Evolutionary conservation across 2,329 filamentous ascomycete species (phyloP).

Genomic region (Calonectria multiphialidica): DNA sequence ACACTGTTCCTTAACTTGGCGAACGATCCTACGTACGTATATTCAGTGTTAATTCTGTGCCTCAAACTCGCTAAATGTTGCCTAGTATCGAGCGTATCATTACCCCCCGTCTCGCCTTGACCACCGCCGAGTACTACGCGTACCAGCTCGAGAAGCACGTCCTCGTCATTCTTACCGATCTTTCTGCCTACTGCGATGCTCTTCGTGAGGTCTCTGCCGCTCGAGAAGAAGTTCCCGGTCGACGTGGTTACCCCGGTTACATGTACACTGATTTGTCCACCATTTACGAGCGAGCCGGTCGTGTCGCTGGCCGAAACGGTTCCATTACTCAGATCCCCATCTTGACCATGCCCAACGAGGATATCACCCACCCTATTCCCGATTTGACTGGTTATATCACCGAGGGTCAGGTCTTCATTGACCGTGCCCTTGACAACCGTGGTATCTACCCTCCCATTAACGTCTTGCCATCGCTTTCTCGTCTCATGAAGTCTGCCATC

Average conservation of each 20-base stretch:
- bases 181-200: constrained; percentile 98
- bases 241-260: constrained; percentile 99
- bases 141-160: constrained; percentile 99
- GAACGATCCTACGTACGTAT: constrained; percentile 93
- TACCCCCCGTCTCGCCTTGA: constrained; percentile 96
- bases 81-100: constrained; percentile 98
- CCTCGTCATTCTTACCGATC: constrained; percentile 96
- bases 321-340: constrained; percentile 99
- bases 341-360: constrained; percentile 99
- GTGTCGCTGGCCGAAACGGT: constrained; percentile 95
- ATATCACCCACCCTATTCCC: constrained; percentile 99
- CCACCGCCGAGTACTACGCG: constrained; percentile 99
- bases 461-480: constrained; percentile 95
- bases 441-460: constrained; percentile 99
- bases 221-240: constrained; percentile 98
- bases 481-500: constrained; percentile 99
- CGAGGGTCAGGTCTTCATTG: constrained; percentile 98
- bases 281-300: constrained; percentile 98
- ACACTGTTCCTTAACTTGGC: constrained; percentile 99
- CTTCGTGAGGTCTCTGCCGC: constrained; percentile 98
- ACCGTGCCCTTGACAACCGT: constrained; percentile 94
- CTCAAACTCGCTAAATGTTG: constrained; percentile 18
- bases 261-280: constrained; percentile 99
- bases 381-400: constrained; percentile 99
- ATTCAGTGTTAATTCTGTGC: background rate